These are phyloP conservation scores for Leucocoprinus leucothites DNA, from an alignment of 768 basidiomycete species.

Conservation along the genomic window DNA sequence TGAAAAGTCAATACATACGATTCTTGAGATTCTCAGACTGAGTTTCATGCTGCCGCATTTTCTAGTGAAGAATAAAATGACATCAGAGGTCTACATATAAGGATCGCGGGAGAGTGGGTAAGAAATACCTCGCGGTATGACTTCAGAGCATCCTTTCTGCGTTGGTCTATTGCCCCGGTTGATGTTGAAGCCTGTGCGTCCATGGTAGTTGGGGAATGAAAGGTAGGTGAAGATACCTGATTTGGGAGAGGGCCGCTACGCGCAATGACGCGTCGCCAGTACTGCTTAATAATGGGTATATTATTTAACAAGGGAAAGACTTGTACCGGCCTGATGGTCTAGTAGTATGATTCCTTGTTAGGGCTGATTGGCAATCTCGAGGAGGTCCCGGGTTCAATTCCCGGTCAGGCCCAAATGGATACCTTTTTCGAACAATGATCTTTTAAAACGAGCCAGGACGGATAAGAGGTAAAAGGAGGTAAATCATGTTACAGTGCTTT, in stretches of 20 bases:
- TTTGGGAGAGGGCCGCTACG: slow-evolving; percentile 23
- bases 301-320: not conserved
- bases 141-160: slow-evolving; percentile 70
- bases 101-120: not conserved
- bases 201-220: slow-evolving; percentile 29
- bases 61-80: slow-evolving; percentile 47
- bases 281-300: not conserved
- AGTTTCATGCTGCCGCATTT: slow-evolving; percentile 89
- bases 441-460: too few species aligned
- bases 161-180: slow-evolving; percentile 61
- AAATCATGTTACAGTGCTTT: too few species aligned
- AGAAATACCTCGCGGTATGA: slow-evolving; percentile 66
- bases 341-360: slow-evolving; percentile 65
- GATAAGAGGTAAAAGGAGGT: too few species aligned
- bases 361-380: slow-evolving; percentile 43
- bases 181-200: slow-evolving; percentile 52
- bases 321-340: slow-evolving; percentile 44
- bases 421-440: too few species aligned
- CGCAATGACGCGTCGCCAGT: slow-evolving; percentile 35
- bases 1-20: slow-evolving; percentile 47
- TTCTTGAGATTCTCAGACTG: slow-evolving; percentile 89
- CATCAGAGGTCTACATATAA: slow-evolving; percentile 4
- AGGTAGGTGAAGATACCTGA: slow-evolving; percentile 9
- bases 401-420: slow-evolving; percentile 67
- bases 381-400: slow-evolving; percentile 91